Evolutionary conservation across 2,329 filamentous ascomycete genomes (phyloP).

Genomic region (Fusarium domesticum): DNA sequence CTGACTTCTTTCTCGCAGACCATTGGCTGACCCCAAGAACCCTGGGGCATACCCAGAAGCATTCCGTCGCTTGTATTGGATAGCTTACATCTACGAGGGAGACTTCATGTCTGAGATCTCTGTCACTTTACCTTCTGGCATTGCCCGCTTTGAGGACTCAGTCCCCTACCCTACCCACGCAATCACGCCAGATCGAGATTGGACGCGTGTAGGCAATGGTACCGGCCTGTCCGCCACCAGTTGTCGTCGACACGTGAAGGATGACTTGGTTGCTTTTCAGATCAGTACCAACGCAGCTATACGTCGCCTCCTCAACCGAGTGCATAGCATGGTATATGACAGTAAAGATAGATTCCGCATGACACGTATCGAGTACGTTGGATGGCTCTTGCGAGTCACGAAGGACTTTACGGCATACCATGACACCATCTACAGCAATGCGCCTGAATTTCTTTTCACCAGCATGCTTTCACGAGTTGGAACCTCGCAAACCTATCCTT

Average conservation of each 20-base stretch:
- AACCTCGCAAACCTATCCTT: no score
- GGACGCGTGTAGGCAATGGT: no score
- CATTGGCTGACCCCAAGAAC: not conserved
- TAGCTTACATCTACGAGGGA: constrained; percentile 31
- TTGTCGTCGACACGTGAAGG: no score
- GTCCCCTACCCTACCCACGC: constrained; percentile 11
- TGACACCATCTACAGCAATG: constrained; percentile 27
- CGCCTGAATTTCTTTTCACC: constrained; percentile 25
- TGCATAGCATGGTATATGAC: constrained; percentile 32
- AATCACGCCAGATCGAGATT: not conserved
- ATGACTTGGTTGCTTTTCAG: constrained; percentile 31
- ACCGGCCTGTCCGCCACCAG: no score
- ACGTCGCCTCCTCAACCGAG: constrained; percentile 29
- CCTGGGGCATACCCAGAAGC: constrained; percentile 14
- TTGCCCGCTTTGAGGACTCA: constrained; percentile 29
- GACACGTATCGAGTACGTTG: constrained; percentile 19
- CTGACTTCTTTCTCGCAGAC: not conserved
- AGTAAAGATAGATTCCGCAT: constrained; percentile 26
- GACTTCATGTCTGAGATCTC: constrained; percentile 33
- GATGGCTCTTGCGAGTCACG: constrained; percentile 27
- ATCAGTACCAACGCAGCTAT: constrained; percentile 33
- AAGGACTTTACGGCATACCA: constrained; percentile 29
- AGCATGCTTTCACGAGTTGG: no score
- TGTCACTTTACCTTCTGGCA: constrained; percentile 28
- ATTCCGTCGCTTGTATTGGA: constrained; percentile 30